Base-by-base conservation (phyloP, 805 yeast species). In the Aciculoconidium aculeatum region DNA sequence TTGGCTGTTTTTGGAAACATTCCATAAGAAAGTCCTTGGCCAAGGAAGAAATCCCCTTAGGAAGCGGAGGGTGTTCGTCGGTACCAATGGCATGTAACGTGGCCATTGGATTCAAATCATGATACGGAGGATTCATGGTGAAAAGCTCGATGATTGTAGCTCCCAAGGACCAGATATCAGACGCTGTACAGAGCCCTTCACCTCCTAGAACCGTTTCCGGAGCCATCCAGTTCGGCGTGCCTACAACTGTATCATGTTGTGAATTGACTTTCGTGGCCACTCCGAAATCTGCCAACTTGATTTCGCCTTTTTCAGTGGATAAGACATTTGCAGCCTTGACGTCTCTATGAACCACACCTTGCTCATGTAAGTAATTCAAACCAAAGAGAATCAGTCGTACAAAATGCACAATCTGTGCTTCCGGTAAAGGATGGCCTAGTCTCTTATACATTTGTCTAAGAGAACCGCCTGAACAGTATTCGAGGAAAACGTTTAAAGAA, bases 161-260 rank as follows among this genome's bases (percentile, higher is more conserved):
- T 3, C 97, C 98, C 15, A 92, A 55, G 6, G 95, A 83, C 97
- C 92, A 83, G 16, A 83, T 74, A 58, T 92, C 98, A 3, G 95
- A 84, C 2, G 94, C 81, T 0, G 90, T 75, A 7, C 94, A 79
- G 2, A 90, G 81, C 3, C 94, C 94, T 45, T 80, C 83, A 43
- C 70, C 70, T 1, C 86, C 77, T 23, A 79, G 65, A 4, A 92
- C 82, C 2, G 94, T 77, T 49, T 92, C 98, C 0, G 98, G 98
- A 0, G 98, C 96, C 96, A 92, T 88, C 97, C 97, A 92, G 50
- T 90, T 83, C 0, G 96, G 94, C 0, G 97, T 86, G 2, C 98
- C 98, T 10, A 70, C 73, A 6, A 74, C 76, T 2, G 69, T 65
- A 28, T 47, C 47, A 38, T 58, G 70, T 44, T 41, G 59, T 18